Evolutionary conservation across 1,284 basidiomycete genomes (phyloP).

Genomic region (Ustilago tritici): DNA sequence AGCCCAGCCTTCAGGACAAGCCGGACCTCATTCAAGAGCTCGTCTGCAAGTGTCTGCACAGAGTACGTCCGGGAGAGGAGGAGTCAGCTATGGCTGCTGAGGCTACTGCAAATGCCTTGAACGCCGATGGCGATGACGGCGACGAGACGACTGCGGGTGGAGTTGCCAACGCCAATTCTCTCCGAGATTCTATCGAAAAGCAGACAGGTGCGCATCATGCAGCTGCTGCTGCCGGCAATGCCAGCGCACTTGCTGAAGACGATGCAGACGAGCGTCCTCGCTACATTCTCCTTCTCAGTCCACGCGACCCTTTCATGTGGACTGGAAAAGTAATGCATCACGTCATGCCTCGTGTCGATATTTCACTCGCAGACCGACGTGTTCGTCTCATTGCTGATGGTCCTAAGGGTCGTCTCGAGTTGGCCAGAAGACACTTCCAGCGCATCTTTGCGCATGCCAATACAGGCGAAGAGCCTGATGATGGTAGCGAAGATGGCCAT

Average conservation of each 20-base stretch:
- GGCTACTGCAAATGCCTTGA: slow-evolving; percentile 35
- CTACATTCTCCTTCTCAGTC: slow-evolving; percentile 89
- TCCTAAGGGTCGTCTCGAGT: slow-evolving; percentile 78
- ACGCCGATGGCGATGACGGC: slow-evolving; percentile 42
- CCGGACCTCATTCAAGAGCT: slow-evolving; percentile 84
- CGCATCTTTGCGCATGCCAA: slow-evolving; percentile 47
- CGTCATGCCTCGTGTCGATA: slow-evolving; percentile 60
- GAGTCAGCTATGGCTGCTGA: slow-evolving; percentile 45
- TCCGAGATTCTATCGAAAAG: slow-evolving; percentile 47
- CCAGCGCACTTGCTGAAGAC: slow-evolving; percentile 70
- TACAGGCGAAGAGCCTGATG: slow-evolving; percentile 50
- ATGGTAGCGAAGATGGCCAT: slow-evolving; percentile 53
- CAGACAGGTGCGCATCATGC: slow-evolving; percentile 15
- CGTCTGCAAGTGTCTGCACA: slow-evolving; percentile 79
- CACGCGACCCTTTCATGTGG: slow-evolving; percentile 90
- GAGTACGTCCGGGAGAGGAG: slow-evolving; percentile 56
- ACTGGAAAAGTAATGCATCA: slow-evolving; percentile 82
- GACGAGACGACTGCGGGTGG: slow-evolving; percentile 28
- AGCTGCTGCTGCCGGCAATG: slow-evolving; percentile 6
- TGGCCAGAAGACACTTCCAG: slow-evolving; percentile 83
- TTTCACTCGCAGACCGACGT: slow-evolving; percentile 65
- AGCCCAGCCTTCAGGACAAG: slow-evolving; percentile 83
- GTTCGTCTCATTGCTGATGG: slow-evolving; percentile 74
- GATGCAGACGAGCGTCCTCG: slow-evolving; percentile 70
- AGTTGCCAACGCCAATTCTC: slow-evolving; percentile 23